Evolutionary conservation across 345 rosid genomes (phyloP), one percentile per base, ranked within the genome.

Genomic region (Eucalyptus cladocalyx): DNA sequence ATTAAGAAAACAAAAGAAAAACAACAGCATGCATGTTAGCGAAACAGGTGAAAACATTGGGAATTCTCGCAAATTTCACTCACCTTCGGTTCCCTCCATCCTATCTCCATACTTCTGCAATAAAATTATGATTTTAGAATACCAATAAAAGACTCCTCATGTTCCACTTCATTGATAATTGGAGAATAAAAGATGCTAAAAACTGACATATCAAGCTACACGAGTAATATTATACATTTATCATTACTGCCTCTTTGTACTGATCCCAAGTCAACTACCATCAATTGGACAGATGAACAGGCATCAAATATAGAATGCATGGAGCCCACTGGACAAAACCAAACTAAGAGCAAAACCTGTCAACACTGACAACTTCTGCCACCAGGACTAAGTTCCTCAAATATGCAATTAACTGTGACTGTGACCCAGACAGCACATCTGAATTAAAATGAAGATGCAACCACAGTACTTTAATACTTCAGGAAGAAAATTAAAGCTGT

Each of bases 51-150:
- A 37, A 40, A 76, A 76, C 47, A 76, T 76, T 19, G 45, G 28
- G 47, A 37, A 76, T 76, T 76, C 42, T 76, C 2, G 9, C 83
- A 76, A 54, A 88, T 80, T 80, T 65, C 40, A 91, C 87, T 90
- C 90, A 96, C 98, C 98, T 95, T 95, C 94, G 30, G 83, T 76
- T 56, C 89, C 94, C 89, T 94, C 95, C 91, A 93, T 94, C 91
- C 91, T 93, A 90, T 94, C 96, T 87, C 88, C 92, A 14, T 91
- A 89, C 89, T 89, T 94, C 98, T 95, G 96, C 87, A 90, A 90
- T 86, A 86, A 87, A 50, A 88, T 76, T 19, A 12, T 76, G 45
- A 21, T 37, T 76, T 76, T 76, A 76, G 83, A 76, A 76, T 76
- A 37, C 83, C 47, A 76, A 40, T 76, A 21, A 76, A 43, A 51